phyloP scores from a whole-genome alignment of 345 rosid species.

The Brassica juncea region DNA sequence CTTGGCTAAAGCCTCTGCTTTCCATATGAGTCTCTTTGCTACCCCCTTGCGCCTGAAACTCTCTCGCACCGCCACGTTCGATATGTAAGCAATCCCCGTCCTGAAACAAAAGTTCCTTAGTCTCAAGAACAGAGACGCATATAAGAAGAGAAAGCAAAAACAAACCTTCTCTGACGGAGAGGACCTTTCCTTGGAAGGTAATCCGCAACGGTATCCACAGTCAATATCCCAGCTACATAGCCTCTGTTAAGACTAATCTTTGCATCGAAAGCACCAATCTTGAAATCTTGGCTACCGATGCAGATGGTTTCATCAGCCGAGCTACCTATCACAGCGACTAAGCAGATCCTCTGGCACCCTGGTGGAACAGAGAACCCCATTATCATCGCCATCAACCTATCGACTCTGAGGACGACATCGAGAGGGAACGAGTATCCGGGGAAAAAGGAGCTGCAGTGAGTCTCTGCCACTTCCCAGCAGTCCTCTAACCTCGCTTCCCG shows the following conservation, averaged over 20 bases:
- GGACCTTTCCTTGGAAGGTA: slow-evolving; percentile 92
- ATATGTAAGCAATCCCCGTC: slow-evolving; percentile 89
- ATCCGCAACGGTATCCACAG: slow-evolving; percentile 84
- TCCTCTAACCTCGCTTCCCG: slow-evolving; percentile 94
- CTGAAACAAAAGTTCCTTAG: slow-evolving; percentile 37
- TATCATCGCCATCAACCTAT: slow-evolving; percentile 76
- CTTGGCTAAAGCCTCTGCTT: slow-evolving; percentile 86
- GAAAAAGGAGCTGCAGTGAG: slow-evolving; percentile 89
- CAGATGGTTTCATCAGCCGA: slow-evolving; percentile 50
- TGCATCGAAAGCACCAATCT: slow-evolving; percentile 70
- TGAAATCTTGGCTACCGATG: slow-evolving; percentile 69
- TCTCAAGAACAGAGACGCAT: background rate
- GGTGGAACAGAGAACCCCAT: slow-evolving; percentile 69
- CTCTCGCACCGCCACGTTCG: slow-evolving; percentile 88
- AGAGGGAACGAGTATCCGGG: slow-evolving; percentile 86
- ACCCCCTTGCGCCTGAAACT: slow-evolving; percentile 76
- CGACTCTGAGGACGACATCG: slow-evolving; percentile 70
- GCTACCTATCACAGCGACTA: slow-evolving; percentile 80
- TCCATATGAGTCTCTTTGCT: slow-evolving; percentile 75
- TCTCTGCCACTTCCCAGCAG: slow-evolving; percentile 98
- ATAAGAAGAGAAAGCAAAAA: background rate
- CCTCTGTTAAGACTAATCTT: slow-evolving; percentile 65
- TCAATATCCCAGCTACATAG: slow-evolving; percentile 85
- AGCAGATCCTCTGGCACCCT: slow-evolving; percentile 70
- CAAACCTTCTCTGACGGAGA: slow-evolving; percentile 72